These are phyloP conservation scores for Cerioporus squamosus DNA, from an alignment of 1,284 basidiomycete genomes.

Conservation along the genomic window DNA sequence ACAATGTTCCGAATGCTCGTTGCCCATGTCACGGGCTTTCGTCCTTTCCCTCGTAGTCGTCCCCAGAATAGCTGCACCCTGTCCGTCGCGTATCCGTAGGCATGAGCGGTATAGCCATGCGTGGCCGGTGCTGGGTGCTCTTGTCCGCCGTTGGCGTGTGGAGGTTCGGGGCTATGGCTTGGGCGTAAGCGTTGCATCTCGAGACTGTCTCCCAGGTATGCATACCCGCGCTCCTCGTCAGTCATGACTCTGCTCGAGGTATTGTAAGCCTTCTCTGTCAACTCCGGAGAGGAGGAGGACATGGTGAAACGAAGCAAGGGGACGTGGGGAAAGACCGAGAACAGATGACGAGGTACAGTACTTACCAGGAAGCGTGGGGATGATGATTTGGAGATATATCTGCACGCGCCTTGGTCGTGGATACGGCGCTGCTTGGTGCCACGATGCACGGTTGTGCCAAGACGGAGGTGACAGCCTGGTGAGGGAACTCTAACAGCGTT, in stretches of 20 bases:
- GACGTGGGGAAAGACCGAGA: too few species aligned
- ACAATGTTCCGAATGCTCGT: neutral
- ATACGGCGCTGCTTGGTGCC: too few species aligned
- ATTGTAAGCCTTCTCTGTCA: neutral
- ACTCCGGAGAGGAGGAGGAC: neutral
- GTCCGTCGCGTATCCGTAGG: neutral
- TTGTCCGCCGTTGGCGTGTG: neutral
- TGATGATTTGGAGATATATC: neutral
- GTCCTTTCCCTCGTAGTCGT: neutral
- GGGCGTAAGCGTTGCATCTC: neutral
- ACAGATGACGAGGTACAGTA: neutral
- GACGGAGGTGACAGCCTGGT: too few species aligned
- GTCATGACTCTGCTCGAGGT: neutral
- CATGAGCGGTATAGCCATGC: neutral
- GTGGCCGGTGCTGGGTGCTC: neutral
- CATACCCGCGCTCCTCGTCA: slow-evolving; percentile 5
- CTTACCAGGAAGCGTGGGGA: neutral
- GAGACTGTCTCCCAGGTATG: neutral
- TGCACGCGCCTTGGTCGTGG: too few species aligned
- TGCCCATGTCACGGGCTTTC: neutral
- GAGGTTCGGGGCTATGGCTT: neutral
- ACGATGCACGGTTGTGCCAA: too few species aligned
- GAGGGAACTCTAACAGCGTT: too few species aligned
- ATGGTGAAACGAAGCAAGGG: neutral
- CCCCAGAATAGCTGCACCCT: neutral